Evolutionary conservation across 495 filamentous ascomycete genomes (phyloP).

Genomic region (Cryomyces minteri): DNA sequence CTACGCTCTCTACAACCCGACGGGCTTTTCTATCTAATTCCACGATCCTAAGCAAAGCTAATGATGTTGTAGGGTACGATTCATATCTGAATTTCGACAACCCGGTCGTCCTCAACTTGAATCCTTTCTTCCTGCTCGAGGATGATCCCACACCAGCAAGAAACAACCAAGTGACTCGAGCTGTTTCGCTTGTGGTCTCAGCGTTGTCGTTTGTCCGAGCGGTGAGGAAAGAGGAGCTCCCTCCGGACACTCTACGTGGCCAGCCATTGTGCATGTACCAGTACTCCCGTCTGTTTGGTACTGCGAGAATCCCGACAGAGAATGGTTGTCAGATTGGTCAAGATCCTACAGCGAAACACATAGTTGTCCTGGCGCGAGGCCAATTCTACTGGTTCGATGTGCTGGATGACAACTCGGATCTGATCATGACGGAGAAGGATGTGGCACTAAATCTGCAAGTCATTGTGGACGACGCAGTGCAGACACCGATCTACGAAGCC

Average conservation of each 20-base stretch:
- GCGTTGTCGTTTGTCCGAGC: conserved; percentile 85
- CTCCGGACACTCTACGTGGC: conserved; percentile 69
- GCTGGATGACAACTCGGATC: conserved; percentile 77
- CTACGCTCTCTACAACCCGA: not conserved
- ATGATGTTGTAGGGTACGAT: conserved; percentile 63
- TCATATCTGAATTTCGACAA: conserved; percentile 98
- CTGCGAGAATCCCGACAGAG: conserved; percentile 84
- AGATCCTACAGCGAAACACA: conserved; percentile 71
- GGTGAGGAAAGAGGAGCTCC: conserved; percentile 80
- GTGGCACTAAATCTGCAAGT: conserved; percentile 82
- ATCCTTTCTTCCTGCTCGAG: conserved; percentile 93
- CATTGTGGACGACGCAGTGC: conserved; percentile 73
- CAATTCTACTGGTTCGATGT: conserved; percentile 99
- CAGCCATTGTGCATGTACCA: conserved; percentile 93
- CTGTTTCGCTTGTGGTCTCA: conserved; percentile 80
- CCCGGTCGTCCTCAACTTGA: conserved; percentile 90
- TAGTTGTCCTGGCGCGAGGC: conserved; percentile 87
- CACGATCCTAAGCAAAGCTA: conserved; percentile 3
- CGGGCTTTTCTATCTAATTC: not conserved
- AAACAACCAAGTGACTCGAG: conserved; percentile 89
- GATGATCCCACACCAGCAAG: conserved; percentile 93
- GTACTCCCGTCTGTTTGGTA: conserved; percentile 90
- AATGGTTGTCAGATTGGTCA: conserved; percentile 93
- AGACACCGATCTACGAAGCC: conserved; percentile 81
- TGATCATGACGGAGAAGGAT: conserved; percentile 96